Conservation (phyloP, 495 filamentous ascomycete species). For the Xylona heveae region DNA sequence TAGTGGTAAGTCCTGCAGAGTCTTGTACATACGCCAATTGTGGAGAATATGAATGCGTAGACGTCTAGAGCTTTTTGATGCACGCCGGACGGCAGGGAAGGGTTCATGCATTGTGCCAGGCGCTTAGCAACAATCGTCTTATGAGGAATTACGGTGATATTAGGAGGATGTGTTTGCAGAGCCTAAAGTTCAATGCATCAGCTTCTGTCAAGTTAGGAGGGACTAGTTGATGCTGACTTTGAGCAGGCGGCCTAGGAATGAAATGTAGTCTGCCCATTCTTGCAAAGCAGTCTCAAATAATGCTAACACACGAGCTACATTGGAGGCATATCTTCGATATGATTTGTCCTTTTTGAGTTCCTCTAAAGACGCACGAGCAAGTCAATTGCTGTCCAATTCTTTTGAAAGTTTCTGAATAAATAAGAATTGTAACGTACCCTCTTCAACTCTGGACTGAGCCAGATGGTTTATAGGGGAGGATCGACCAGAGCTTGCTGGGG, state of each 20-base stretch:
- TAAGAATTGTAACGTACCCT: slow-evolving; percentile 1
- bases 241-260: slow-evolving; percentile 73
- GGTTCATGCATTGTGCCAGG: slow-evolving; percentile 85
- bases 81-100: slow-evolving; percentile 84
- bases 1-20: slow-evolving; percentile 9
- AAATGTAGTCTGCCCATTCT: slow-evolving; percentile 99
- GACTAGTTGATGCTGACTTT: slow-evolving; percentile 35
- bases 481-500: slow-evolving; percentile 5
- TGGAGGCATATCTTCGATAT: slow-evolving; percentile 76
- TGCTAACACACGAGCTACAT: slow-evolving; percentile 69
- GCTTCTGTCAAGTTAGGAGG: slow-evolving; percentile 8
- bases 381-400: background rate
- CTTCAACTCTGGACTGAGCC: slow-evolving; percentile 2
- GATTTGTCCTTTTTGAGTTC: slow-evolving; percentile 64
- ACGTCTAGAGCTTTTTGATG: slow-evolving; percentile 95
- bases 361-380: slow-evolving; percentile 21
- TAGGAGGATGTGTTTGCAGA: slow-evolving; percentile 63
- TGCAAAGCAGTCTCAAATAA: slow-evolving; percentile 84
- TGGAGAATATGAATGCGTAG: slow-evolving; percentile 67
- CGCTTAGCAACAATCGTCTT: slow-evolving; percentile 73
- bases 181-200: slow-evolving; percentile 32
- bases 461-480: slow-evolving; percentile 3
- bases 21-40: slow-evolving; percentile 33
- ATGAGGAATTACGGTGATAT: slow-evolving; percentile 52
- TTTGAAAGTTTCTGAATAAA: background rate